Percentiles rank a stretch among this genome's conserved stretches.
Conservation (phyloP, 192 early-diverging fungal genomes). For the Coemansia sp. region DNA sequence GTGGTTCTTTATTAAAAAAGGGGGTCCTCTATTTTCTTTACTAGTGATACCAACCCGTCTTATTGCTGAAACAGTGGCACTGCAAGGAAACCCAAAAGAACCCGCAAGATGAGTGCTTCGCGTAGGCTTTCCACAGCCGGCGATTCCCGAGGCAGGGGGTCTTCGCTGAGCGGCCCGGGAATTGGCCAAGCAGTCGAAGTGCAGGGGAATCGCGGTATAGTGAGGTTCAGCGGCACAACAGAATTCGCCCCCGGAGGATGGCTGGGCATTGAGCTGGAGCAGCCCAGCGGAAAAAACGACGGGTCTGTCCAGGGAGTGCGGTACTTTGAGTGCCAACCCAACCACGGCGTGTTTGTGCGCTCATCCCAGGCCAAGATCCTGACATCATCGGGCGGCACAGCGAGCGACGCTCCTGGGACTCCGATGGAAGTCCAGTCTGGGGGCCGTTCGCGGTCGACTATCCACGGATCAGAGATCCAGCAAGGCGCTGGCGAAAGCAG, state of each 20-base stretch:
- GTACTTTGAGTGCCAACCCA: constrained; percentile 74
- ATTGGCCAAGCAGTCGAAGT: constrained; percentile 60
- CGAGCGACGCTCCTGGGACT: neutral
- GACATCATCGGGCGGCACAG: constrained; percentile 8
- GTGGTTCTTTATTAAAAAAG: too few relatives aligned
- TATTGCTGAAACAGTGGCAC: too few relatives aligned
- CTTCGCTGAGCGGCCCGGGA: constrained; percentile 16
- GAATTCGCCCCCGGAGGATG: constrained; percentile 82
- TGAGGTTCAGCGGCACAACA: constrained; percentile 83
- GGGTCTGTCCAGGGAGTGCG: constrained; percentile 73
- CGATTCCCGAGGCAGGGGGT: constrained; percentile 19
- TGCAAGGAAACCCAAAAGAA: too few relatives aligned
- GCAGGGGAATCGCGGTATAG: constrained; percentile 61
- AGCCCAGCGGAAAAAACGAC: constrained; percentile 72
- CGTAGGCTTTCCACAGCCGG: constrained; percentile 22
- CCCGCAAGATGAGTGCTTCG: constrained; percentile 19
- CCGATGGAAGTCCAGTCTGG: neutral
- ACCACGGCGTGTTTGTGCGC: constrained; percentile 80
- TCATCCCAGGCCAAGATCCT: constrained; percentile 59
- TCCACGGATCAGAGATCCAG: constrained; percentile 34
- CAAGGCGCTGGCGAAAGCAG: neutral
- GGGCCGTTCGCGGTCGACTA: constrained; percentile 14
- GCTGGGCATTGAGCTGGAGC: constrained; percentile 89
- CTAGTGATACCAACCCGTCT: too few relatives aligned
- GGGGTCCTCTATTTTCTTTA: too few relatives aligned